Evolutionary conservation across 306 rosid species (phyloP), one percentile per base, ranked within the genome.

Genomic region (Begonia peltatifolia): DNA sequence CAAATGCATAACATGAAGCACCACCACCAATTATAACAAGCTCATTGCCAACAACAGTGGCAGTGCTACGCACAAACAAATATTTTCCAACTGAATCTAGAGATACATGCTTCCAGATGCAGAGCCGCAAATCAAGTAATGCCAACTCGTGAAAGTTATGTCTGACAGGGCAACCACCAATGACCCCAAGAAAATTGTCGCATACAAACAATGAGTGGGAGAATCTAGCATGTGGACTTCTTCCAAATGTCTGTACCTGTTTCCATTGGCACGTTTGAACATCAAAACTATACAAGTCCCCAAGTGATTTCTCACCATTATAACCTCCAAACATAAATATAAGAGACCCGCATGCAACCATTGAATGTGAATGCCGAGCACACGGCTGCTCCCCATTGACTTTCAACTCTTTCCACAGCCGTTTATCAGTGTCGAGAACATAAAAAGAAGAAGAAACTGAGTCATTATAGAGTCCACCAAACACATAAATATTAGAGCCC

Each of bases 1-100:
- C 95, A 79, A 90, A 90, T 50, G 97, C 97, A 73, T 83, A 90
- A 74, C 95, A 85, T 50, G 97, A 38, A 51, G 94, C 94, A 15
- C 97, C 97, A 20, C 97, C 97, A 50, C 95, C 97, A 60, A 86
- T 61, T 64, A 86, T 50, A 30, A 86, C 68, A 63, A 90, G 92
- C 62, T 85, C 73, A 58, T 83, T 78, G n/a, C 86, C 80, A 25
- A 85, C 25, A 14, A 90, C 71, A 61, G 59, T 78, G 41, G 79
- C 78, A 15, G 95, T 74, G 77, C 94, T 78, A 42, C 95, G 92
- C 50, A 90, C 87, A 83, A 90, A 85, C 72, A 90, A 79, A 71
- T 81, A 82, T 58, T 73, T 74, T 13, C 79, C 84, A 5, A 44
- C 55, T 55, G 94, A 78, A 67, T 74, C 60, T 47, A 90, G 86